Conservation (phyloP, 257 asterid genomes). For the Cordia subcordata region DNA sequence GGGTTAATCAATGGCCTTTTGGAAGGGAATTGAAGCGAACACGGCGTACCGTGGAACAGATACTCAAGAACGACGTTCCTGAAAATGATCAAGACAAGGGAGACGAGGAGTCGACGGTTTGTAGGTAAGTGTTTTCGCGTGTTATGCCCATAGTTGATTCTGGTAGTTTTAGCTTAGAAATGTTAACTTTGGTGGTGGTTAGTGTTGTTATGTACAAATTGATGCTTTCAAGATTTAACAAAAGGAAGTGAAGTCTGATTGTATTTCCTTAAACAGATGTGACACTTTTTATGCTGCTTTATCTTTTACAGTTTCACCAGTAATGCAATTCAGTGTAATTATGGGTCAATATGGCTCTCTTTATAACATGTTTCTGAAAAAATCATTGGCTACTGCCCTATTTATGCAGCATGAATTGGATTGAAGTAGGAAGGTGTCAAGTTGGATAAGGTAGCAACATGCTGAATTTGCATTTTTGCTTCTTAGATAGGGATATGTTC, state of each 20-base stretch:
- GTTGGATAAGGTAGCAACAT: not conserved
- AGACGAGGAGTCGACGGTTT: not conserved
- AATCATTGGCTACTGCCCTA: not conserved
- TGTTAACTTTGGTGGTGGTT: not conserved
- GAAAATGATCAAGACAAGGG: constrained; percentile 1
- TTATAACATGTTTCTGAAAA: not conserved
- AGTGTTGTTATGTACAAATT: not conserved
- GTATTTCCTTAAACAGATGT: too few relatives aligned
- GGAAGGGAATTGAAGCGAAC: constrained; percentile 6
- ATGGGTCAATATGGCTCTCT: not conserved
- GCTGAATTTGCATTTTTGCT: not conserved
- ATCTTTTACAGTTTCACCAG: too few relatives aligned
- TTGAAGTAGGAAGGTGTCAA: not conserved
- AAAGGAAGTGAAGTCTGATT: too few relatives aligned
- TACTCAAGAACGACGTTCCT: too few relatives aligned
- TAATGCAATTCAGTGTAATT: not conserved
- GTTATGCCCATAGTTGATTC: not conserved
- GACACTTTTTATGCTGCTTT: too few relatives aligned
- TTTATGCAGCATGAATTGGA: not conserved
- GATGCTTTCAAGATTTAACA: not conserved
- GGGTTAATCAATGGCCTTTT: constrained; percentile 10
- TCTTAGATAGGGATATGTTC: not conserved
- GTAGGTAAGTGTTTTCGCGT: constrained; percentile 2
- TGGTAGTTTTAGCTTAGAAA: not conserved
- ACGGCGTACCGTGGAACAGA: too few relatives aligned